A percentile compares a stretch with the other conserved stretches of the same genome.
phyloP scores from a whole-genome alignment of 768 basidiomycete genomes.

The Suillus clintonianus region DNA sequence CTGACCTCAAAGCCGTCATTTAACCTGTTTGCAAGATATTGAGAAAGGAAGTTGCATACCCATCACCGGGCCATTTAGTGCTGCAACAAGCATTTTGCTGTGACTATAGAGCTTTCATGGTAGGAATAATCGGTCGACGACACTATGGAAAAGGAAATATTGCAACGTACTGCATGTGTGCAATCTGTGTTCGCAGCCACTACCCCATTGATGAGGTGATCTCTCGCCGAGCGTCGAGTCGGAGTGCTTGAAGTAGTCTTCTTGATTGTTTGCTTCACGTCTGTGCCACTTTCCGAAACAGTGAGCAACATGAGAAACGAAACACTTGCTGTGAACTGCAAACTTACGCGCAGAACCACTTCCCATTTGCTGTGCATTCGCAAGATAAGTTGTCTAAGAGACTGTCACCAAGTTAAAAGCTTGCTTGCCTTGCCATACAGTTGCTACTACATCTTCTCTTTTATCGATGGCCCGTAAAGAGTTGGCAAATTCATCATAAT shows the following conservation, averaged over 20 bases:
- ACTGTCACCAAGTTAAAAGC: neutral
- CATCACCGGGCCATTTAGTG: slow-evolving; percentile 75
- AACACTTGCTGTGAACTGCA: neutral
- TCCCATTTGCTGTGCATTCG: slow-evolving; percentile 51
- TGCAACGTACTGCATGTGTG: slow-evolving; percentile 56
- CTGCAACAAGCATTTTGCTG: slow-evolving; percentile 68
- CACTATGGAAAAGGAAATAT: neutral
- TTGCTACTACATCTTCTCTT: slow-evolving; percentile 62
- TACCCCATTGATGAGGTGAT: slow-evolving; percentile 47
- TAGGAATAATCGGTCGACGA: neutral
- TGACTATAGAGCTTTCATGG: slow-evolving; percentile 60
- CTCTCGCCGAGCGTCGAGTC: slow-evolving; percentile 34
- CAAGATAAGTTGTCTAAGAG: neutral
- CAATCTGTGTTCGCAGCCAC: slow-evolving; percentile 58
- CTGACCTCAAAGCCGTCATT: slow-evolving; percentile 30
- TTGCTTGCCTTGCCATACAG: slow-evolving; percentile 63
- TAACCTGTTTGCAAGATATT: neutral
- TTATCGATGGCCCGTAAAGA: slow-evolving; percentile 58
- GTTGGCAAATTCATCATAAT: slow-evolving; percentile 63
- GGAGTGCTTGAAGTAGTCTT: slow-evolving; percentile 16
- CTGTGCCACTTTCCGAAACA: slow-evolving; percentile 50
- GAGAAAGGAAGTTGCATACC: slow-evolving; percentile 40
- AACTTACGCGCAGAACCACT: slow-evolving; percentile 74
- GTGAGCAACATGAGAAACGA: slow-evolving; percentile 1
- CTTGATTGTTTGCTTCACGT: slow-evolving; percentile 42